Percentiles rank a stretch among this genome's conserved stretches.
Evolutionary conservation across 192 early-diverging fungal genomes (phyloP).

Genomic region (Geranomyces michiganensis): DNA sequence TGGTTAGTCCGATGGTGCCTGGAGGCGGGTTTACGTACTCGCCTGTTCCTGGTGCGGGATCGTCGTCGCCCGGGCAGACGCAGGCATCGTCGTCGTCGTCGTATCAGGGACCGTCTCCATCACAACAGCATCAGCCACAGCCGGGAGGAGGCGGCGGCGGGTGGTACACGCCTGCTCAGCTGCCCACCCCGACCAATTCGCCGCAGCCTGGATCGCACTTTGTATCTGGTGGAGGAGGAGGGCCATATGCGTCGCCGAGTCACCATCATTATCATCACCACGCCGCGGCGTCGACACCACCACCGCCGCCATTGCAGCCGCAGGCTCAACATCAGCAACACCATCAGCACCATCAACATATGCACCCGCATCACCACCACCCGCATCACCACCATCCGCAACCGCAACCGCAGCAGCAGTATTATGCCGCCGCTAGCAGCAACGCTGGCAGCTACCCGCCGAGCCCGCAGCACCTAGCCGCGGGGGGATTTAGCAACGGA

Average conservation of each 20-base stretch:
- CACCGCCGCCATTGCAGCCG: background rate
- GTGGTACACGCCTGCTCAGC: slow-evolving; percentile 11
- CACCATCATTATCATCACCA: too few species aligned
- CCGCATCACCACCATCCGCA: slow-evolving; percentile 1
- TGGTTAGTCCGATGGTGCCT: slow-evolving; percentile 16
- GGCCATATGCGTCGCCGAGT: background rate
- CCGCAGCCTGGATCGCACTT: slow-evolving; percentile 13
- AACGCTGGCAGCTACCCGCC: background rate
- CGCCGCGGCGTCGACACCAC: background rate
- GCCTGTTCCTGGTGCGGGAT: background rate
- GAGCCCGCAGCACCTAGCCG: slow-evolving; percentile 1
- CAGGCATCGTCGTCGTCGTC: too few species aligned
- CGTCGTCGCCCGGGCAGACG: background rate
- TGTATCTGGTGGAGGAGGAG: background rate
- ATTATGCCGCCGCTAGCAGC: background rate
- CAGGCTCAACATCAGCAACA: too few species aligned
- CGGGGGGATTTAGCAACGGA: too few species aligned
- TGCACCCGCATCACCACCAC: background rate
- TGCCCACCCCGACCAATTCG: slow-evolving; percentile 25
- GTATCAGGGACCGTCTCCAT: background rate
- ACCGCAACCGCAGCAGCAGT: slow-evolving; percentile 3
- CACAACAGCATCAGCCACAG: too few species aligned
- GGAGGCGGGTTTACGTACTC: slow-evolving; percentile 1
- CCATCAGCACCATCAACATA: background rate
- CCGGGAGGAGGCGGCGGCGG: too few species aligned